phyloP scores from a whole-genome alignment of 768 basidiomycete species.

The Lactifluus pinguis region DNA sequence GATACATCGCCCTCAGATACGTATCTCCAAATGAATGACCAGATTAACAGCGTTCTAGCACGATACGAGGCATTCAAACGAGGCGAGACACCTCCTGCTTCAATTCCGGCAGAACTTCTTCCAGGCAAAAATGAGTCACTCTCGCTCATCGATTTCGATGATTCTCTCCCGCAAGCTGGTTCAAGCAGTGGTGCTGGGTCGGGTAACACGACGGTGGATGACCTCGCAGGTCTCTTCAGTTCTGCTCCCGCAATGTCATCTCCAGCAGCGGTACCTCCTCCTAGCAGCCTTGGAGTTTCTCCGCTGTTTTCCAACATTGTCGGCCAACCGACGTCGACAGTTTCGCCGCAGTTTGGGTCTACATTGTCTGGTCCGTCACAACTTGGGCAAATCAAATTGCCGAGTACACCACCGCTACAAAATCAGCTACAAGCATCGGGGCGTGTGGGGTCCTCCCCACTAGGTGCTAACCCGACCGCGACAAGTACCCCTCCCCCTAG shows the following conservation, averaged over 20 bases:
- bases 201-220: conserved; percentile 33
- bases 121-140: conserved; percentile 26
- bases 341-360: conserved; percentile 7
- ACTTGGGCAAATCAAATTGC: conserved; percentile 19
- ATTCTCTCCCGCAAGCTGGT: conserved; percentile 26
- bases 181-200: conserved; percentile 21
- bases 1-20: conserved; percentile 49
- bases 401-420: conserved; percentile 16
- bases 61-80: conserved; percentile 91
- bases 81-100: conserved; percentile 70
- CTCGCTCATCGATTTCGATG: conserved; percentile 78
- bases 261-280: background rate
- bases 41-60: conserved; percentile 85
- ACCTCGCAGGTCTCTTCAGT: conserved; percentile 57
- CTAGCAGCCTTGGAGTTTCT: background rate
- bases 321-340: conserved; percentile 1
- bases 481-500: conserved; percentile 8
- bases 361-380: conserved; percentile 5
- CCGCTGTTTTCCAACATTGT: background rate
- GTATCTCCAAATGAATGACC: conserved; percentile 93
- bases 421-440: conserved; percentile 8
- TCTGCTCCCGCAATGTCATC: background rate
- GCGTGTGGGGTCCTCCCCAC: conserved; percentile 4
- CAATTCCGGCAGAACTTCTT: conserved; percentile 53
- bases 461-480: background rate